These are phyloP conservation scores for Saccharomycopsis sp. DNA, from an alignment of 805 yeast genomes.

Conservation along the genomic window DNA sequence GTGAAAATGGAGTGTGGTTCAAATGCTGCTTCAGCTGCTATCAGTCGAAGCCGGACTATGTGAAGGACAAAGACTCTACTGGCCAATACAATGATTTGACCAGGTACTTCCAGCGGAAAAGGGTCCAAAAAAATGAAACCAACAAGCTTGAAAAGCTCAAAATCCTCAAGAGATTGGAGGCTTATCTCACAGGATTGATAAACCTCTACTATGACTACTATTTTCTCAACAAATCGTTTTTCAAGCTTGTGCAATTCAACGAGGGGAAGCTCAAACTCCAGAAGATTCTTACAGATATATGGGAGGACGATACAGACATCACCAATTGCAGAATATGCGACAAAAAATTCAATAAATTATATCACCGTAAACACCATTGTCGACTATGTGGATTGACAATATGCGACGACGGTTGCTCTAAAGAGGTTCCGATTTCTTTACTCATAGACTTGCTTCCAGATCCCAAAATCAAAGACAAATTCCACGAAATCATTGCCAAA, in stretches of 20 bases:
- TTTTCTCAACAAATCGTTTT: conserved; percentile 23
- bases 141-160: conserved; percentile 47
- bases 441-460: conserved; percentile 17
- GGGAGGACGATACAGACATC: conserved; percentile 53
- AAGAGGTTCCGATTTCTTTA: conserved; percentile 48
- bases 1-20: conserved; percentile 52
- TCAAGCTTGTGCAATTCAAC: conserved; percentile 24
- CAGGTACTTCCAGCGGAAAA: conserved; percentile 30
- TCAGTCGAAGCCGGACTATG: conserved; percentile 45
- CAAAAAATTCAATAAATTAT: conserved; percentile 37
- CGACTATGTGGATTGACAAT: conserved; percentile 78
- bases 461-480: neutral
- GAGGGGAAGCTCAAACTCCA: conserved; percentile 28
- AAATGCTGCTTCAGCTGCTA: conserved; percentile 65
- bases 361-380: conserved; percentile 81
- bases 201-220: conserved; percentile 25
- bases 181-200: conserved; percentile 31
- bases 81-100: conserved; percentile 46
- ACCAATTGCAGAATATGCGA: conserved; percentile 59
- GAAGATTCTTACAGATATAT: conserved; percentile 37
- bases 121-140: conserved; percentile 42
- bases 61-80: conserved; percentile 25
- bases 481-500: neutral
- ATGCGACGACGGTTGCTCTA: conserved; percentile 77
- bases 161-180: conserved; percentile 54